Conservation (phyloP, 371 early-diverging fungal species). For the Mucor sp. region DNA sequence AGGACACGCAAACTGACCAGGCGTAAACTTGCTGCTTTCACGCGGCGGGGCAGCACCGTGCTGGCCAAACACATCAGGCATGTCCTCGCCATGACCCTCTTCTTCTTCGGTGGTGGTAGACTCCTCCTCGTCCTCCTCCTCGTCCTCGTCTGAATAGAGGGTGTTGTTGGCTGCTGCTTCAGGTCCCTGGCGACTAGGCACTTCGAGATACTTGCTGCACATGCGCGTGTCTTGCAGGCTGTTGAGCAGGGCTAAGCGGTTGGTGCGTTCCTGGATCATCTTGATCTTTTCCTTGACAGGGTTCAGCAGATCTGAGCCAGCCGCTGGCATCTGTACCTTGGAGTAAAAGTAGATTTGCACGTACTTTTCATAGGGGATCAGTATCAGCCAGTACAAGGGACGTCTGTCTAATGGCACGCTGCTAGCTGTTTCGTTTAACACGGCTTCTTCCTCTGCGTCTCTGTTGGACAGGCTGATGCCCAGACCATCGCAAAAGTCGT, state of each 20-base stretch:
- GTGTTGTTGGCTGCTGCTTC: slow-evolving; percentile 21
- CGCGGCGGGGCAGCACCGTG: neutral
- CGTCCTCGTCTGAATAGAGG: slow-evolving; percentile 31
- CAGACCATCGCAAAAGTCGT: slow-evolving; percentile 41
- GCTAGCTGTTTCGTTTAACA: neutral
- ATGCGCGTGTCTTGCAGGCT: slow-evolving; percentile 67
- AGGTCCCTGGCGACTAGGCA: slow-evolving; percentile 28
- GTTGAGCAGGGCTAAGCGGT: slow-evolving; percentile 63
- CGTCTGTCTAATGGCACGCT: slow-evolving; percentile 16
- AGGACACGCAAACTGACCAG: slow-evolving; percentile 77
- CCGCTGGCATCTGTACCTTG: slow-evolving; percentile 48
- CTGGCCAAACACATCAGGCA: slow-evolving; percentile 11
- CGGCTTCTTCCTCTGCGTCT: slow-evolving; percentile 2
- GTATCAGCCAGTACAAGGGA: slow-evolving; percentile 68
- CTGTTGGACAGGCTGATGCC: slow-evolving; percentile 34
- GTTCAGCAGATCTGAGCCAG: slow-evolving; percentile 50
- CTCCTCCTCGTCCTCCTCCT: slow-evolving; percentile 44
- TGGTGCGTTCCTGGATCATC: slow-evolving; percentile 65
- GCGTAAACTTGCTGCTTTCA: slow-evolving; percentile 29
- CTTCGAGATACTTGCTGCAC: slow-evolving; percentile 75
- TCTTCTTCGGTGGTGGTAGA: too few relatives aligned
- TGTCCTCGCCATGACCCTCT: too few relatives aligned
- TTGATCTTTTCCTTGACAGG: slow-evolving; percentile 56
- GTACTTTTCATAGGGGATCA: slow-evolving; percentile 54
- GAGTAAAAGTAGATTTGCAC: slow-evolving; percentile 74